phyloP scores from a whole-genome alignment of 2,329 filamentous ascomycete genomes.

The Dactylellina parvicollis region DNA sequence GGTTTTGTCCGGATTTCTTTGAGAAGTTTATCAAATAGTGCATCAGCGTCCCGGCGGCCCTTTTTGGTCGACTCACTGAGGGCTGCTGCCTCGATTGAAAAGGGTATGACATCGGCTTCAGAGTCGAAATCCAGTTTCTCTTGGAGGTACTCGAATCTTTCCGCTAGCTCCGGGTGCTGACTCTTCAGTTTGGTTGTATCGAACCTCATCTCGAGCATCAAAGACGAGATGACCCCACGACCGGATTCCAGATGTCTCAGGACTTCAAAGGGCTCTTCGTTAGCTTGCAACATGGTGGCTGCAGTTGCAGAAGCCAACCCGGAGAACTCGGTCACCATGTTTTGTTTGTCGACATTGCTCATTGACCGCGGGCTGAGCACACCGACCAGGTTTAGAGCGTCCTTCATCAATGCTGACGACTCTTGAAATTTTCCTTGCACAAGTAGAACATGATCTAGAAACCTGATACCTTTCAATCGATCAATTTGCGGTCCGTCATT shows the following conservation, averaged over 20 bases:
- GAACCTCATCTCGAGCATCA: conserved; percentile 55
- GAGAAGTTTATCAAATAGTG: conserved; percentile 23
- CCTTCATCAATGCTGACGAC: not conserved
- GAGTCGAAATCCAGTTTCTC: not conserved
- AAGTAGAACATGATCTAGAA: not conserved
- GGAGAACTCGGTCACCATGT: not conserved
- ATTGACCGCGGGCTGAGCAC: not conserved
- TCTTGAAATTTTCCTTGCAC: not conserved
- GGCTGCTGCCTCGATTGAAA: not conserved
- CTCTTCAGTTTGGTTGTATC: conserved; percentile 34
- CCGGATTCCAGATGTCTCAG: conserved; percentile 58
- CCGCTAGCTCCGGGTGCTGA: conserved; percentile 38
- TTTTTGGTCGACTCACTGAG: not conserved
- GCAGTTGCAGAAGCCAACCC: conserved; percentile 57
- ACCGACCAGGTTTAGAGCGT: not conserved
- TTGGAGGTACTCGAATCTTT: conserved; percentile 30
- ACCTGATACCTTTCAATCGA: not conserved
- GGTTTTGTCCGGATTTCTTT: conserved; percentile 48
- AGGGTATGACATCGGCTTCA: no score
- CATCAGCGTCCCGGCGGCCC: not conserved
- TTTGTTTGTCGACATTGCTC: not conserved
- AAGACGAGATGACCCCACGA: conserved; percentile 56
- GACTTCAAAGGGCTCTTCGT: conserved; percentile 32
- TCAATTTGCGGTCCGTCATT: not conserved
- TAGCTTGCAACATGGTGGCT: conserved; percentile 53